phyloP scores from a whole-genome alignment of 1,284 basidiomycete genomes.

The Inonotus obliquus region DNA sequence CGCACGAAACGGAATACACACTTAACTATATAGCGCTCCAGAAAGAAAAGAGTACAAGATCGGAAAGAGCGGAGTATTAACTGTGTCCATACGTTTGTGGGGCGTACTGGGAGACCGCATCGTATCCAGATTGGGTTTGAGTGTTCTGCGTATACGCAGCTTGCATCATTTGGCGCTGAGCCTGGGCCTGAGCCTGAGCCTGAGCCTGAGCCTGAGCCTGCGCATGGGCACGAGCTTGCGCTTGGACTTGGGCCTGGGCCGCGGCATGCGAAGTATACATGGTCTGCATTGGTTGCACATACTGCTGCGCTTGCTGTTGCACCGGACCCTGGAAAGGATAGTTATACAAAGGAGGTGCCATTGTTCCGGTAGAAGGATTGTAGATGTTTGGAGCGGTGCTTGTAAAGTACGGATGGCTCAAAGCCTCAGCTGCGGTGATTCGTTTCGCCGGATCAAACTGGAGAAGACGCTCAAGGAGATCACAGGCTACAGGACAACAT shows the following conservation, averaged over 20 bases:
- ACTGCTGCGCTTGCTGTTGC: conserved; percentile 35
- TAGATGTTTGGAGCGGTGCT: conserved; percentile 35
- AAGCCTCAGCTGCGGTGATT: conserved; percentile 88
- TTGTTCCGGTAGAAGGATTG: conserved; percentile 46
- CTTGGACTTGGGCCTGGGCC: conserved; percentile 34
- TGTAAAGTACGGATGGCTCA: conserved; percentile 92
- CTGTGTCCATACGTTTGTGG: conserved; percentile 17
- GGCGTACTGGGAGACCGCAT: conserved; percentile 15
- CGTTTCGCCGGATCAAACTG: conserved; percentile 96
- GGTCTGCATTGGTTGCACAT: conserved; percentile 37
- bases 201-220: conserved; percentile 25
- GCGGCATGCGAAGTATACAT: conserved; percentile 31
- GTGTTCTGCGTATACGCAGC: conserved; percentile 5
- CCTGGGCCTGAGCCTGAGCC: conserved; percentile 21
- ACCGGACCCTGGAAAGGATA: conserved; percentile 51
- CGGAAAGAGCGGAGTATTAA: not conserved
- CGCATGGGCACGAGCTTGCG: conserved; percentile 34
- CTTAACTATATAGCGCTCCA: too few species aligned
- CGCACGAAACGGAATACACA: too few species aligned
- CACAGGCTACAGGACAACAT: conserved; percentile 60
- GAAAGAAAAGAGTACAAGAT: too few species aligned
- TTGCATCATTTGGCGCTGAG: conserved; percentile 21
- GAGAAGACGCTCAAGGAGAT: conserved; percentile 91
- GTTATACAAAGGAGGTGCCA: conserved; percentile 66
- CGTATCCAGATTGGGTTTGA: conserved; percentile 11